Evolutionary conservation across 192 early-diverging fungal genomes (phyloP).

Genomic region (Spinellus fusiger): DNA sequence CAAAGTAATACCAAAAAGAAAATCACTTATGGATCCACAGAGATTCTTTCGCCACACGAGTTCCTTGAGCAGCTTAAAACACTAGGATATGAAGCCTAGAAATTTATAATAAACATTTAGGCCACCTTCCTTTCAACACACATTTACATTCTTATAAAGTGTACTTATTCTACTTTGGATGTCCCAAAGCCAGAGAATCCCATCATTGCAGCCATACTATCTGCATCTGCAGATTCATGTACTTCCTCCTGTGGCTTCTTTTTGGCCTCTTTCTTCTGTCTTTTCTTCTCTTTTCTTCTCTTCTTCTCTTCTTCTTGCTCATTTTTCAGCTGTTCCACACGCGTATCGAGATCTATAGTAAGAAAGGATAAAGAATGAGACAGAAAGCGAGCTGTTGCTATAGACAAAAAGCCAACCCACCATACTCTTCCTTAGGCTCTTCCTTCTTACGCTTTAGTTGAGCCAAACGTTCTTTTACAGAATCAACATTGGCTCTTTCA

Average conservation of each 20-base stretch:
- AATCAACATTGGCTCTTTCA: constrained; percentile 64
- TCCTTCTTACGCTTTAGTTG: constrained; percentile 65
- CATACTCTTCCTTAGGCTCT: constrained; percentile 47
- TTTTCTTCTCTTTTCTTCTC: constrained; percentile 48
- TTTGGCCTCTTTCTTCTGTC: constrained; percentile 50
- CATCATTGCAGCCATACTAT: constrained; percentile 73
- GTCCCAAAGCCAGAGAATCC: constrained; percentile 57
- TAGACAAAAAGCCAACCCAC: no score
- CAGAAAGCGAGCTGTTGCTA: no score
- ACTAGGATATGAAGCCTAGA: constrained; percentile 42
- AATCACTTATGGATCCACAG: constrained; percentile 93
- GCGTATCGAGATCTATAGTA: constrained; percentile 57
- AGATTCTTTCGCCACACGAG: constrained; percentile 71
- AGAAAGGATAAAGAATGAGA: neutral
- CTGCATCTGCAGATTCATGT: constrained; percentile 40
- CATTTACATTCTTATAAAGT: neutral
- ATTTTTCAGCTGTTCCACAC: constrained; percentile 56
- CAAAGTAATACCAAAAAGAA: constrained; percentile 51
- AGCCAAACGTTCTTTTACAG: constrained; percentile 69
- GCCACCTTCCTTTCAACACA: neutral
- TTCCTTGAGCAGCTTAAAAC: constrained; percentile 77
- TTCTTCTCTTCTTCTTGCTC: constrained; percentile 65
- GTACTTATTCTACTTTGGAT: constrained; percentile 33
- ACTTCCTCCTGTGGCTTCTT: constrained; percentile 31
- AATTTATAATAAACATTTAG: neutral